phyloP scores from a whole-genome alignment of 192 early-diverging fungal genomes.

The Backusella liffmaniae region DNA sequence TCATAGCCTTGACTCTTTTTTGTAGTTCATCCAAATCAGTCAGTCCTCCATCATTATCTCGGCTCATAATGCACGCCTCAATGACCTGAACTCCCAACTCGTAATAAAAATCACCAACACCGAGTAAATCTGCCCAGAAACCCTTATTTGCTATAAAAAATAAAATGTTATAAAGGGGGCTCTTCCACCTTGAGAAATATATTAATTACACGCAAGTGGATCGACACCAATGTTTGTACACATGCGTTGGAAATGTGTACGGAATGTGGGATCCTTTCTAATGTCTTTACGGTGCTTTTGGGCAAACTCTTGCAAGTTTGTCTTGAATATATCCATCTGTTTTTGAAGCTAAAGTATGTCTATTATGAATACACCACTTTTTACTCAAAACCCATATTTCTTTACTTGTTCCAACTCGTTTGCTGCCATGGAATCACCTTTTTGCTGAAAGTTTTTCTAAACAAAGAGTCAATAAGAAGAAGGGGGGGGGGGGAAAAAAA shows the following conservation, averaged over 20 bases:
- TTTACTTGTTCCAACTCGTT: slow-evolving; percentile 50
- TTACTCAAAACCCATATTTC: not conserved
- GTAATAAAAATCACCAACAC: slow-evolving; percentile 97
- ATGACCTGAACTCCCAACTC: slow-evolving; percentile 93
- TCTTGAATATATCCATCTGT: slow-evolving; percentile 72
- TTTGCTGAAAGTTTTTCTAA: slow-evolving; percentile 35
- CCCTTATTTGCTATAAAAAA: slow-evolving; percentile 80
- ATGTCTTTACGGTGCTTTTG: slow-evolving; percentile 85
- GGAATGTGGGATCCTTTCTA: slow-evolving; percentile 79
- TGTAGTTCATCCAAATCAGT: slow-evolving; percentile 85
- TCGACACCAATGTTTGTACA: slow-evolving; percentile 93
- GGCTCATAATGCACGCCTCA: slow-evolving; percentile 84
- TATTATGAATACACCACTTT: not conserved
- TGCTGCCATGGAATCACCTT: slow-evolving; percentile 37
- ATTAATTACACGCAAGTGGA: slow-evolving; percentile 75
- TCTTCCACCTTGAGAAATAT: not conserved
- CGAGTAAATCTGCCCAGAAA: slow-evolving; percentile 92
- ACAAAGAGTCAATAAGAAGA: not conserved
- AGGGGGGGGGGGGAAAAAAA: not conserved
- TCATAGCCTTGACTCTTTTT: slow-evolving; percentile 61
- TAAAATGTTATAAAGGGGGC: not conserved
- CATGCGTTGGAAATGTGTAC: slow-evolving; percentile 91
- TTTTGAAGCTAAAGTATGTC: slow-evolving; percentile 51
- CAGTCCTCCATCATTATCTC: slow-evolving; percentile 86
- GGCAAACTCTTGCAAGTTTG: slow-evolving; percentile 86